phyloP scores from a whole-genome alignment of 176 grass and related monocot genomes.

The Guadua angustifolia region DNA sequence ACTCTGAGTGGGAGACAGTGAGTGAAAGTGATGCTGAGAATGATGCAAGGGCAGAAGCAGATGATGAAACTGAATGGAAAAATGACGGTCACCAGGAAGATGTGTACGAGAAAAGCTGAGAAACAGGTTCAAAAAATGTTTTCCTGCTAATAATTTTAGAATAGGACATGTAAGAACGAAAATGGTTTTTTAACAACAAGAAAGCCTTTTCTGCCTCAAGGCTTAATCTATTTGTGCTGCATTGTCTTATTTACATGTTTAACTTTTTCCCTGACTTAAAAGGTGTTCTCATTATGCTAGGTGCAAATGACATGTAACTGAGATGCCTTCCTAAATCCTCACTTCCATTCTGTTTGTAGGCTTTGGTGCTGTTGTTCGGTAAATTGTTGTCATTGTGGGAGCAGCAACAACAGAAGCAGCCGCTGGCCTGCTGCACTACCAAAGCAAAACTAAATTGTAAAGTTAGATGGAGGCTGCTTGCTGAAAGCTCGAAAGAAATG shows the following conservation, averaged over 20 bases:
- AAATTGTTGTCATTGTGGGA: slow-evolving; percentile 14
- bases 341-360: slow-evolving; percentile 17
- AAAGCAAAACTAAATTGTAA: slow-evolving; percentile 28
- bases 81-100: slow-evolving; percentile 59
- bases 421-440: background rate
- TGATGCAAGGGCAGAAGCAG: slow-evolving; percentile 62
- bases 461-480: slow-evolving; percentile 15
- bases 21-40: slow-evolving; percentile 78
- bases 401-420: slow-evolving; percentile 25
- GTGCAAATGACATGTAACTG: background rate
- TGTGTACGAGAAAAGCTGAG: slow-evolving; percentile 63
- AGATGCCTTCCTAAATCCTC: background rate
- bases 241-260: background rate
- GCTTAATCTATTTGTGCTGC: background rate
- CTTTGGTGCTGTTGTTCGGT: background rate
- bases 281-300: background rate
- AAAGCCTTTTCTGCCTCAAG: background rate
- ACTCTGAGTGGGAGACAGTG: slow-evolving; percentile 93
- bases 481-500: slow-evolving; percentile 14
- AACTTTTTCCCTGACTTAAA: background rate
- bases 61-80: slow-evolving; percentile 76
- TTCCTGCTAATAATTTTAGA: background rate
- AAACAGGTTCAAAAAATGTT: slow-evolving; percentile 46
- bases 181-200: background rate
- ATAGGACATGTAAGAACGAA: background rate